These are phyloP conservation scores for Penicillium sp. DNA, from an alignment of 2,329 filamentous ascomycete genomes.

Conservation along the genomic window DNA sequence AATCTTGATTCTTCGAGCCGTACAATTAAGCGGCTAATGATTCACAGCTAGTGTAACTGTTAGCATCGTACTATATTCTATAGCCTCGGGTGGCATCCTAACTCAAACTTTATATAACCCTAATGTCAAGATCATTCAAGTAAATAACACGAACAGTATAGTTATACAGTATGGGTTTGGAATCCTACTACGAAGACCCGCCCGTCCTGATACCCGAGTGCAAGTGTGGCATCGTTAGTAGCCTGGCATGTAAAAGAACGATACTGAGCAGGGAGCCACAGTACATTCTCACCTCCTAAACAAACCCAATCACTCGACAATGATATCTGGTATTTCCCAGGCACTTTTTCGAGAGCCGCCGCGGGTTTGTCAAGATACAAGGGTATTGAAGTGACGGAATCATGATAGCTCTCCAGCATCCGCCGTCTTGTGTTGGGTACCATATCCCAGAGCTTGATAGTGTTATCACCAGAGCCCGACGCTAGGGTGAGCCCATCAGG, in stretches of 20 bases:
- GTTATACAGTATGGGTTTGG: not conserved
- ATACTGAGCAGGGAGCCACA: not conserved
- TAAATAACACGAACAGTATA: not conserved
- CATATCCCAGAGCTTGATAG: too few relatives aligned
- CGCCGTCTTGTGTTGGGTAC: too few relatives aligned
- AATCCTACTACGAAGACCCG: not conserved
- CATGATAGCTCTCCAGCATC: too few relatives aligned
- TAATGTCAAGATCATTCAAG: not conserved
- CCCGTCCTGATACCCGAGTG: not conserved
- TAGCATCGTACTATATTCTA: too few relatives aligned
- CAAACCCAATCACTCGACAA: not conserved
- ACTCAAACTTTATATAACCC: too few relatives aligned
- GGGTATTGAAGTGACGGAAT: not conserved
- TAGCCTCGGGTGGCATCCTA: too few relatives aligned
- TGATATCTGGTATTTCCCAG: not conserved
- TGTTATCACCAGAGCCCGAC: too few relatives aligned
- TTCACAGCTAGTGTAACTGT: too few relatives aligned
- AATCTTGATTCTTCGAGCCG: too few relatives aligned
- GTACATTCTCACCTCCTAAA: not conserved
- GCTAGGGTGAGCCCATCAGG: too few relatives aligned
- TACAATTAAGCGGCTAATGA: too few relatives aligned
- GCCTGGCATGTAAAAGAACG: not conserved
- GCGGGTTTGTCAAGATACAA: not conserved
- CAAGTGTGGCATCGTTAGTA: not conserved
- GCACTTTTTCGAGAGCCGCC: not conserved